Base-by-base conservation (phyloP, 2,329 filamentous ascomycete species). In the Graphilbum fragrans region DNA sequence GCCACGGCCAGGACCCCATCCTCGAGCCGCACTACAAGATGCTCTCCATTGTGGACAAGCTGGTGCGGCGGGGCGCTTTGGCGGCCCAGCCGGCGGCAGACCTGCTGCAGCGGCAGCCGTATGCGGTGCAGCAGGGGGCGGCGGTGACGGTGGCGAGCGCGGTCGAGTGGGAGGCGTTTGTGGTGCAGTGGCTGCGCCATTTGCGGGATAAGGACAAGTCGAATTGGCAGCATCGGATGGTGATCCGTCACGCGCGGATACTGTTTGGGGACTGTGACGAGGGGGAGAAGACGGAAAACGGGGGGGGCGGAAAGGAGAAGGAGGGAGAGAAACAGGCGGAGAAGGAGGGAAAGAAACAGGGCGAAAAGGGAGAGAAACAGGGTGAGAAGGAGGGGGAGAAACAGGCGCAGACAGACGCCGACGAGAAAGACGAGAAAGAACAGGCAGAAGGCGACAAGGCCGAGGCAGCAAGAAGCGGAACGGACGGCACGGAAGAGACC, bases 21-120 rank as follows among this genome's bases (percentile, higher is more conserved):
- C 70, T 95, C 16, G 88, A 94, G 56, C 88, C 88, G 4, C 87
- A 94, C 56, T 94, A 93, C 67, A 94, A 94, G 62, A 80, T 94
- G 18, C 73, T 92, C 29, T 82, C 84, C 2, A 66, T 92, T 19
- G 63, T 87, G 7, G 79, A 93, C 62, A 94, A 95, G 58, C 70
- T 94, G 20, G 82, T 93, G 16, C 66, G 66, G 27, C 62, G 65
- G 14, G 60, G 62, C 14, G 67, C 74, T 23, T 50, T 77, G 5
- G 46, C 60, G 3, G 60, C 62, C n/a, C 60, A 65, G 36, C 64
- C 69, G 16, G 74, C 64, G 0, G 69, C 68, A 29, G 53, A 67
- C 35, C 61, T 75, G n/a, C 57, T 79, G 9, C 66, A 72, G 11
- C 65, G 69, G 23, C 73, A 77, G 47, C 72, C 73, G 0, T 72